Percentiles rank a stretch among this genome's conserved stretches.
Conservation (phyloP, 164 flowering plant genomes). For the Umbellularia californica region DNA sequence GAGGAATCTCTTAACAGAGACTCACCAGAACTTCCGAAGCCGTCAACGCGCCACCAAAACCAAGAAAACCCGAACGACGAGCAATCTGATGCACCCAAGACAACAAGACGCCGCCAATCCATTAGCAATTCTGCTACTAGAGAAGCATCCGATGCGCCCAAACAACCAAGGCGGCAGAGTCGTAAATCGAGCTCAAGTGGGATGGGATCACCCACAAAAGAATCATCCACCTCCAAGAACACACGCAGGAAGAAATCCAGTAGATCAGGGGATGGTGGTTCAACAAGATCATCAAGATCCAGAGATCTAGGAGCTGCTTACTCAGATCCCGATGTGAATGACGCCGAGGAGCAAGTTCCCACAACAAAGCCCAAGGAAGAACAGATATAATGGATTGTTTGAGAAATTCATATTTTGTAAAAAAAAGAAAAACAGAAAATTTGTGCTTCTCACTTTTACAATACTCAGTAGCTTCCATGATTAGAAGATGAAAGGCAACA, state of each 20-base stretch:
- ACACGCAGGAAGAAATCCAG: constrained; percentile 34
- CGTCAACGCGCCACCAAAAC: background rate
- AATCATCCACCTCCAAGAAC: constrained; percentile 18
- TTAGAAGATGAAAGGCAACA: background rate
- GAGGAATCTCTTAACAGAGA: too few species aligned
- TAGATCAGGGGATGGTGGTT: constrained; percentile 25
- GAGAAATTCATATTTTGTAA: constrained; percentile 5
- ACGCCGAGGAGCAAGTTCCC: background rate
- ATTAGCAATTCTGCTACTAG: too few species aligned
- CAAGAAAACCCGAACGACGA: background rate
- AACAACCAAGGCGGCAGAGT: constrained; percentile 13
- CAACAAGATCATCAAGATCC: constrained; percentile 22
- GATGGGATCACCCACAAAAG: constrained; percentile 9
- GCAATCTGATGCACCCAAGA: constrained; percentile 12
- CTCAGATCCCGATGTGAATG: constrained; percentile 16
- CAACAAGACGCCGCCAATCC: constrained; percentile 25
- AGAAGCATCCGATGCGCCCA: constrained; percentile 12
- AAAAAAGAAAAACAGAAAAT: background rate
- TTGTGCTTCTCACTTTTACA: background rate
- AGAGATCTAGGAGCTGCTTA: constrained; percentile 16
- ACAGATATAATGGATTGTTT: background rate
- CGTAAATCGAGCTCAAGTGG: background rate
- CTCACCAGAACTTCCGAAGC: constrained; percentile 7
- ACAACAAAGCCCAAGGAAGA: background rate
- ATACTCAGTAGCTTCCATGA: background rate